Evolutionary conservation across 805 yeast genomes (phyloP).

Genomic region (Pichia cabralensis): DNA sequence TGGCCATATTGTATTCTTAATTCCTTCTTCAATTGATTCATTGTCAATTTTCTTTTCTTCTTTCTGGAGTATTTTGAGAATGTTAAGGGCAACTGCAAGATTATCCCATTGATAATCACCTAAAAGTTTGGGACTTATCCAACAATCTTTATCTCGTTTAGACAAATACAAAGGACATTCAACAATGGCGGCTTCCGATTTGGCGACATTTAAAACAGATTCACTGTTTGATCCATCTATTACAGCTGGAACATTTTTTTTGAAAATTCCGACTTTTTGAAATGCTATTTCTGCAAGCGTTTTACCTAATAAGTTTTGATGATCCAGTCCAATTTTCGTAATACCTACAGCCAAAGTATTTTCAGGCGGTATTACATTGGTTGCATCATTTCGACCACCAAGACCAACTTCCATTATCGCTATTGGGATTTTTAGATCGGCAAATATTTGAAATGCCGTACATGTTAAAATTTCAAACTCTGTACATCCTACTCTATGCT

Average conservation of each 20-base stretch:
- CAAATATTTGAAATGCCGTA: constrained; percentile 72
- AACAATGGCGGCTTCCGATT: constrained; percentile 24
- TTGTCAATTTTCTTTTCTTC: constrained; percentile 11
- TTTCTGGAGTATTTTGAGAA: constrained; percentile 31
- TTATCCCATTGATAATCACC: constrained; percentile 72
- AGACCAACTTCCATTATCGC: constrained; percentile 92
- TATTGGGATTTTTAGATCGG: constrained; percentile 44
- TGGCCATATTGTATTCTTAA: constrained; percentile 62
- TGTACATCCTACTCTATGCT: constrained; percentile 52
- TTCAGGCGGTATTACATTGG: constrained; percentile 50
- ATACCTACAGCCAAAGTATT: constrained; percentile 56
- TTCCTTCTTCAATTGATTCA: constrained; percentile 37
- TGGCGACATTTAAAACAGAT: constrained; percentile 40
- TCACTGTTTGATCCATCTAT: constrained; percentile 59
- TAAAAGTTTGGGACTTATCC: constrained; percentile 39
- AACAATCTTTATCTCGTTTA: neutral
- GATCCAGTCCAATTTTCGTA: constrained; percentile 82
- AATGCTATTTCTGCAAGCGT: constrained; percentile 55
- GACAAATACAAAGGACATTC: constrained; percentile 22
- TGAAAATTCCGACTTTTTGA: constrained; percentile 84
- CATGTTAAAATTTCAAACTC: constrained; percentile 85
- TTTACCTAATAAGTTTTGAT: constrained; percentile 64
- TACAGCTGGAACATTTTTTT: constrained; percentile 48
- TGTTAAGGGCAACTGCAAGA: constrained; percentile 53
- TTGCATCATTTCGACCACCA: constrained; percentile 86